phyloP scores from a whole-genome alignment of 495 filamentous ascomycete genomes.

The Bacidia rubella region DNA sequence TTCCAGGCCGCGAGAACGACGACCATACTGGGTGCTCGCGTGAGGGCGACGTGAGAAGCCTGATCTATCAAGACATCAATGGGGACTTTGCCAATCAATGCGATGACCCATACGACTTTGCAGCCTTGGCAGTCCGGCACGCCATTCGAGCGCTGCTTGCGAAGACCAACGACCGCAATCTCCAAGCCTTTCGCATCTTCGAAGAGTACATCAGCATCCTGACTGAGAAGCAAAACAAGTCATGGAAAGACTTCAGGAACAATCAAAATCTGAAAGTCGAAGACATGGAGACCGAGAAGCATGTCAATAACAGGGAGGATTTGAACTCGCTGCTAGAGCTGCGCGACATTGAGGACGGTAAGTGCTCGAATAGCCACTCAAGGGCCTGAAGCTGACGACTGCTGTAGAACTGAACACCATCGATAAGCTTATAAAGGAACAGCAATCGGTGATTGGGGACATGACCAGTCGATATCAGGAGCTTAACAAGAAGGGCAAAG shows the following conservation, averaged over 20 bases:
- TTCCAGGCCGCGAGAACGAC: conserved; percentile 16
- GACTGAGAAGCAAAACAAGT: conserved; percentile 50
- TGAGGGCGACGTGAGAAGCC: conserved; percentile 47
- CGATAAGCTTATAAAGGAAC: conserved; percentile 42
- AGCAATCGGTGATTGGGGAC: conserved; percentile 34
- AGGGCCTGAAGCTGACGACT: not conserved
- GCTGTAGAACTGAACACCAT: conserved; percentile 38
- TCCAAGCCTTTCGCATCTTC: conserved; percentile 53
- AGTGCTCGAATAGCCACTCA: not conserved
- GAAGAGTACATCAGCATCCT: conserved; percentile 54
- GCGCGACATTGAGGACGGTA: conserved; percentile 49
- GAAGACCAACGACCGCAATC: conserved; percentile 40
- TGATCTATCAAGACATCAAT: conserved; percentile 55
- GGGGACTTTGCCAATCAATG: conserved; percentile 52
- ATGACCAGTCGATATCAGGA: conserved; percentile 33
- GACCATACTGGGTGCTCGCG: conserved; percentile 10
- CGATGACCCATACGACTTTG: conserved; percentile 48
- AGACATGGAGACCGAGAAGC: conserved; percentile 9
- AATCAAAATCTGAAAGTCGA: conserved; percentile 12
- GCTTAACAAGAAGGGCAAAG: conserved; percentile 21
- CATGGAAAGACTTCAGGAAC: conserved; percentile 47
- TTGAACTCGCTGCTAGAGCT: conserved; percentile 51
- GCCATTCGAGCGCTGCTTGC: conserved; percentile 50
- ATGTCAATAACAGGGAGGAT: conserved; percentile 40
- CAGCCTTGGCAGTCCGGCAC: conserved; percentile 46